Evolutionary conservation across 805 yeast genomes (phyloP).

Genomic region (Starmerella sp.): DNA sequence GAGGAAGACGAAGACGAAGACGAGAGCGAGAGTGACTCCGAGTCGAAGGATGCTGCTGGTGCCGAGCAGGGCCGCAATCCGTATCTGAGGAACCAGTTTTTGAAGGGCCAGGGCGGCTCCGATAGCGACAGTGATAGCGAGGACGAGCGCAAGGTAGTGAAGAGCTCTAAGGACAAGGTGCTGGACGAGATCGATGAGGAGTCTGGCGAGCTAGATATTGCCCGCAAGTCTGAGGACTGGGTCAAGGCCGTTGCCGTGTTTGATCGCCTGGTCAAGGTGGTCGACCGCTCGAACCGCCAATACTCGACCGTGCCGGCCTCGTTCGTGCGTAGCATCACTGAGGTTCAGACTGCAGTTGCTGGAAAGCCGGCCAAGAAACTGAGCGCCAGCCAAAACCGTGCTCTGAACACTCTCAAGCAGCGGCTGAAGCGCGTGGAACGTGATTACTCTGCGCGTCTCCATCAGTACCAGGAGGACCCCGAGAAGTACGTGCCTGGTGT

Average conservation of each 20-base stretch:
- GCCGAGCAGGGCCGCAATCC: constrained; percentile 30
- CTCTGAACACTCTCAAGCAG: constrained; percentile 79
- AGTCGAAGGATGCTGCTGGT: constrained; percentile 34
- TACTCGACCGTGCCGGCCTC: constrained; percentile 59
- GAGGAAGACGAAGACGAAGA: constrained; percentile 29
- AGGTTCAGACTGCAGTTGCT: constrained; percentile 56
- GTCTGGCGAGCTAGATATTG: constrained; percentile 56
- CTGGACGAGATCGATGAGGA: constrained; percentile 70
- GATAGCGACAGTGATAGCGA: constrained; percentile 38
- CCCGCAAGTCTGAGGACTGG: constrained; percentile 64
- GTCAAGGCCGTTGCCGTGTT: constrained; percentile 57
- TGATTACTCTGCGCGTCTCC: constrained; percentile 53
- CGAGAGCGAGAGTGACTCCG: constrained; percentile 34
- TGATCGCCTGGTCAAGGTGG: constrained; percentile 60
- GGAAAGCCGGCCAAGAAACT: constrained; percentile 55
- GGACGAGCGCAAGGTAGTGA: constrained; percentile 75
- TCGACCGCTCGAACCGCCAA: constrained; percentile 65
- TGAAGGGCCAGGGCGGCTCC: constrained; percentile 30
- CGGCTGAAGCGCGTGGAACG: constrained; percentile 70
- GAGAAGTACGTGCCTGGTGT: constrained; percentile 47
- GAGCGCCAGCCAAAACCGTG: constrained; percentile 72
- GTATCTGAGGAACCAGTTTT: constrained; percentile 28
- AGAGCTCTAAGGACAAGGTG: constrained; percentile 85
- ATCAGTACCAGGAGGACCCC: constrained; percentile 54
- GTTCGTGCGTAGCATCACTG: constrained; percentile 56